Evolutionary conservation across 2,329 filamentous ascomycete species (phyloP), one percentile per base, ranked within the genome.

Genomic region (Fusarium anguioides): DNA sequence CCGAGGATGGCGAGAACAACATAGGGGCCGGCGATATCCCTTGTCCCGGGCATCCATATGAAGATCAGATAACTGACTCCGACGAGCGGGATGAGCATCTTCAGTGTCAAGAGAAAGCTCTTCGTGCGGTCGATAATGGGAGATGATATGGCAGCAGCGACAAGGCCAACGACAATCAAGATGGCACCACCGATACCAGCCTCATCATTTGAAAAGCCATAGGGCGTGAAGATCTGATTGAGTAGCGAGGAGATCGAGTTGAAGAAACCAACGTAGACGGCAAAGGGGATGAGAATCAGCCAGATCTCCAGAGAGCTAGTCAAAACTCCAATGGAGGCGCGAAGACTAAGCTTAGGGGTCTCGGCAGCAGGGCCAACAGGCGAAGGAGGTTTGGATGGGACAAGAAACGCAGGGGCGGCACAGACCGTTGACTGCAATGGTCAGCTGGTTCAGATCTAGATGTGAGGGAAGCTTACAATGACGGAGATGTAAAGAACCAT

Each of bases 141-240:
- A 0, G 90, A 92, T 1, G 88, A 84, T 63, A 97, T 82, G 15
- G 93, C 96, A 1, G 93, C 86, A 6, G 86, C 79, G 41, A 96
- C 83, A 3, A 99, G 87, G 10, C 96, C 96, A 51, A 96, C 92
- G 44, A 97, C 84, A 75, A 98, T 98, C 31, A 98, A 86, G 10
- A 98, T 79, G 1, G 92, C 96, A 66, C 96, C 96, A 12, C 90
- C 93, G 72, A 98, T 94, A 31, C 96, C 96, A 21, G 95, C 92
- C 55, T 97, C 86, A 67, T 91, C 90, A 76, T 97, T 91, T 60
- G 82, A 86, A 84, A 93, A 97, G 72, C 88, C 91, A 80, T 97
- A 95, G 0, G 96, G 96, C 36, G 87, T 82, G 66, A 98, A 86
- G 75, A 98, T 92, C 76, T 97, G 95, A 81, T 95, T 97, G 11